Evolutionary conservation across 2,329 filamentous ascomycete species (phyloP), one percentile per base, ranked within the genome.

Genomic region (Rasamsonia emersonii): DNA sequence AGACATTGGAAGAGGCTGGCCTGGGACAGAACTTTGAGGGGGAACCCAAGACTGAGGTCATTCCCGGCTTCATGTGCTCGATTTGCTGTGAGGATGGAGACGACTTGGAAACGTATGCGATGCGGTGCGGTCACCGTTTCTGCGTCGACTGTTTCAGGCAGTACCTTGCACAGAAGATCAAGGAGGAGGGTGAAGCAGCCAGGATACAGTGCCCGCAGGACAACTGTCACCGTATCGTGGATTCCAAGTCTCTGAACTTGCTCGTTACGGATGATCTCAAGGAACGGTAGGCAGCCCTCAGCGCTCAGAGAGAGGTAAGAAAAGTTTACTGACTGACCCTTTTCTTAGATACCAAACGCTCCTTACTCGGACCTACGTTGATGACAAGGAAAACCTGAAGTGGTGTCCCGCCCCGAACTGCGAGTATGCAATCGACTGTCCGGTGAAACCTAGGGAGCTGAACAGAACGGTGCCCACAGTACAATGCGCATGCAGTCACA

Each of bases 361-460:
- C 10, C 77, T 98, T 19, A 94, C 84, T 51, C 73, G 91, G 46
- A 95, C 88, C 5, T 98, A 94, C 51, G 91, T 98, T 38, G 91
- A 98, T 58, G 89, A 98, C 59, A 94, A 86, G 61, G 88, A 94
- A 36, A 82, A 81, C 35, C 75, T 96, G 38, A 94, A 93, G 58
- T 98, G 91, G 91, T 98, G 91, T 56, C 91, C 91, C 1, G 89
- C 89, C 1, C 91, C 91, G n/a, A 89, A 98, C 57, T 98, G 91
- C 60, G 76, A 83, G 48, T 96, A 91, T 51, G 91, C 89, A 9
- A 68, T 98, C 28, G 84, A 96, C 51, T 98, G 91, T 49, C 68
- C 67, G 1, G 73, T 96, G 37, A 94, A 93, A 64, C 81, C 82
- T 63, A 86, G 86, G 53, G 86, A 95, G 36, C 69, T 98, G 13